Evolutionary conservation across 306 rosid genomes (phyloP), one percentile per base, ranked within the genome.

Genomic region (Macrotyloma uniflorum): DNA sequence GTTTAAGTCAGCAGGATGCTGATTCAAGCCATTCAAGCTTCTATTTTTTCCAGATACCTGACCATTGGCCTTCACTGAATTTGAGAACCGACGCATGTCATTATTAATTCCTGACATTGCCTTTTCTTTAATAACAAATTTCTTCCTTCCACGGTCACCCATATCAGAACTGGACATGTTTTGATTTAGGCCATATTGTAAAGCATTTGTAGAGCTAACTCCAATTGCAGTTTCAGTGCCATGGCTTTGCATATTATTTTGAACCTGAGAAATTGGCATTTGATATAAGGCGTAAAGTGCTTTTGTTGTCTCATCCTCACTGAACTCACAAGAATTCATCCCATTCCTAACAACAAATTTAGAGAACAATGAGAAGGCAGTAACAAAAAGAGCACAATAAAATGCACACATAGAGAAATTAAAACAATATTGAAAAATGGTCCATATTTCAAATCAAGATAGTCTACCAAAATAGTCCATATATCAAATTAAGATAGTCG

Each of bases 251-350:
- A 59, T 43, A 74, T 72, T 86, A 75, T 68, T 81, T 79, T 76
- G 86, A 79, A 71, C 83, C 82, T 55, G 89, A 32, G 91, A 77
- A 70, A 86, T 47, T 43, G 93, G 91, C 40, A 70, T 28, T 77
- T 88, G 93, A 87, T 86, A 85, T 8, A 74, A 70, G 59, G 93
- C 91, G 69, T 69, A 18, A 47, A 89, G 82, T 70, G 89, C 89
- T 45, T 76, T 75, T 0, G 91, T 88, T 70, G 98, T 90, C 81
- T 91, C 96, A 70, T 89, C 88, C 86, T 91, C 88, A 46, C 88
- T 87, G 76, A 94, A 65, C 68, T 85, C 83, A 65, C 98, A 94
- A 15, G 79, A 80, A 69, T 90, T 94, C 98, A 87, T 90, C 46
- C 94, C 90, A 80, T 89, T 91, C 90, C 98, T 94, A 79, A 58